Evolutionary conservation across 1,284 basidiomycete species (phyloP), one percentile per base, ranked within the genome.

Genomic region (Volvariella volvacea): DNA sequence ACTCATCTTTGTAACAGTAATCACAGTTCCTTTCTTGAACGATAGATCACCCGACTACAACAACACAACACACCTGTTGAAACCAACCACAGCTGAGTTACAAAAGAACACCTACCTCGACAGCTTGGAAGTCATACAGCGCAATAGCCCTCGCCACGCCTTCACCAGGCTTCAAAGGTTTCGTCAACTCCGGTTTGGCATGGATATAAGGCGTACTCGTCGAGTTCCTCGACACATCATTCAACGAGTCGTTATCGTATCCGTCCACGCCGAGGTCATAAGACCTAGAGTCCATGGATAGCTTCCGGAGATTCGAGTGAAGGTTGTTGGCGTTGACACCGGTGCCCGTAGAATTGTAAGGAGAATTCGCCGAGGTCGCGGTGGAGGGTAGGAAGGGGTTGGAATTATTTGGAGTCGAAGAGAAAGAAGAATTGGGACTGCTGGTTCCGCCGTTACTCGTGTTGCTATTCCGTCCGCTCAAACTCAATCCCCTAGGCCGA

Each of bases 1-100:
- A 48, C 81, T 91, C 65, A 79, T 87, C 58, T 85, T 73, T 15
- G 80, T 77, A 14, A 95, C 73, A 8, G 68, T 73, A 45, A 96
- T 83, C 14, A 93, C 74, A 50, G 94, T 83, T 1, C 90, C 90
- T 60, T 86, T 90, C n/a, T 67, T 72, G 60, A 96, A 88, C 1
- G 85, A 83, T 34, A 96, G 60, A 63, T 96, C 92, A 1, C 88
- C 91, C 9, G 68, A 54, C 83, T 90, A 49, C n/a, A 19, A 47
- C 44, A 45, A 41, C 39, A 32, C 28, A 3, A 45, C 15, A 50
- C 34, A 46, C 33, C n/a, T n/a, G n/a, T n/a, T n/a, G n/a, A n/a
- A 22, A 31, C 21, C 15, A 17, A 41, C 9, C 21, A n/a, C 28
- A 44, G 15, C 19, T n/a, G 34, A 16, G 6, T 6, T 16, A 30